Evolutionary conservation across 495 filamentous ascomycete species (phyloP).

Genomic region (Hyphodiscus hymeniophilus): DNA sequence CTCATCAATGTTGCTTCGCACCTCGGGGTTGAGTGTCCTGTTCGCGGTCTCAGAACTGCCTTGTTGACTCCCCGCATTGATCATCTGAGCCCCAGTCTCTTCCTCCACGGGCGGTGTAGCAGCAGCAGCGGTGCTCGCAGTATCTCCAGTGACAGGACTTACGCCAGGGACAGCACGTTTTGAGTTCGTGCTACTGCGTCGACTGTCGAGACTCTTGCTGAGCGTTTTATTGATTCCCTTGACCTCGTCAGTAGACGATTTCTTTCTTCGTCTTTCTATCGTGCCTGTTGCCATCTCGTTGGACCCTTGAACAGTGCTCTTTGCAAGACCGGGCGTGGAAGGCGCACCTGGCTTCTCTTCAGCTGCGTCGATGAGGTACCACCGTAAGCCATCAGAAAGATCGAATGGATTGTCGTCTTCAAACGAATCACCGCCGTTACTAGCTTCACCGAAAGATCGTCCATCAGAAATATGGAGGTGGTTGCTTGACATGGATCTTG

Average conservation of each 20-base stretch:
- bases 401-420: conserved; percentile 98
- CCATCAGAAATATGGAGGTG: conserved; percentile 42
- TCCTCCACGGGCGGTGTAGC: conserved; percentile 8
- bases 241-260: conserved; percentile 41
- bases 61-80: conserved; percentile 26
- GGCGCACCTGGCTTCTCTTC: conserved; percentile 97
- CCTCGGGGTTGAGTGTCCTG: conserved; percentile 22
- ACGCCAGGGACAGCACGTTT: conserved; percentile 46
- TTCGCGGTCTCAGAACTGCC: conserved; percentile 9
- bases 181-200: conserved; percentile 75
- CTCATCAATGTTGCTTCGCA: conserved; percentile 28
- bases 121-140: conserved; percentile 9
- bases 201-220: conserved; percentile 79
- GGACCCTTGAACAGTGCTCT: conserved; percentile 83
- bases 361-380: conserved; percentile 88
- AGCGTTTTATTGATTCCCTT: conserved; percentile 69
- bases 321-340: conserved; percentile 77
- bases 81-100: conserved; percentile 41
- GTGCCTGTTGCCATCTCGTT: conserved; percentile 78
- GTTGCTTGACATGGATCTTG: conserved; percentile 53
- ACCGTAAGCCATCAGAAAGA: conserved; percentile 87
- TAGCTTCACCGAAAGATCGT: conserved; percentile 38
- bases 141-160: conserved; percentile 22
- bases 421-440: conserved; percentile 42
- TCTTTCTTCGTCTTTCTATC: conserved; percentile 40